A percentile compares a stretch with the other conserved stretches of the same genome.
Evolutionary conservation across 1,139 yeast genomes (phyloP).

Genomic region (Saccharomycopsis crataegensis): DNA sequence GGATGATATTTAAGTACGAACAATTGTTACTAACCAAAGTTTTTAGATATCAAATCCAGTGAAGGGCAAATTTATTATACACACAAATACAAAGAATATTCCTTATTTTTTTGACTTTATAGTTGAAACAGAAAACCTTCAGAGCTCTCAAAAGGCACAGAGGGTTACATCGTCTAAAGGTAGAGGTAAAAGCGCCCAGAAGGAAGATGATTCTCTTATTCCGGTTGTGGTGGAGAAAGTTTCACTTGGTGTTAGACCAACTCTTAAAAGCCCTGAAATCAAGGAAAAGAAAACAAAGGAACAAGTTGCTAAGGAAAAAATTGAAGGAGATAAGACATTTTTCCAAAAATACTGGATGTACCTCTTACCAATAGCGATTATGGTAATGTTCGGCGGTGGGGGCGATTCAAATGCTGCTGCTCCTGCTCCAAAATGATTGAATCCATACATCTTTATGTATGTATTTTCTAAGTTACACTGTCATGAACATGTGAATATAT

Average conservation of each 20-base stretch:
- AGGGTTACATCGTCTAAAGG: neutral
- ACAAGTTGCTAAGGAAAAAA: neutral
- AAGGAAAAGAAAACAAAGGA: neutral
- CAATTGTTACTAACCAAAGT: conserved; percentile 3
- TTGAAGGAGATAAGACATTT: conserved; percentile 22
- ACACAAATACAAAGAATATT: neutral
- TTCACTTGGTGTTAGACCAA: conserved; percentile 7
- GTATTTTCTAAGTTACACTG: too few relatives aligned
- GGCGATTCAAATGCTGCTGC: neutral
- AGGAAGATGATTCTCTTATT: neutral
- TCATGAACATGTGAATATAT: too few relatives aligned
- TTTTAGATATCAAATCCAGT: neutral
- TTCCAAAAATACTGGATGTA: conserved; percentile 30
- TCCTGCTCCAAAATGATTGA: too few relatives aligned
- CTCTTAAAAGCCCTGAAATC: conserved; percentile 4
- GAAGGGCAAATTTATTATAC: conserved; percentile 2
- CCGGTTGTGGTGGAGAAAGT: conserved; percentile 1
- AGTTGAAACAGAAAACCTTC: neutral
- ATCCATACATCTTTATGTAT: too few relatives aligned
- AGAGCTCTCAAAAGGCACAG: neutral
- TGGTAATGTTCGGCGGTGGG: conserved; percentile 15
- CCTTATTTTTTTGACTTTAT: conserved; percentile 1
- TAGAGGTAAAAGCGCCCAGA: neutral
- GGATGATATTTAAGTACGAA: neutral
- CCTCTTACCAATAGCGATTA: conserved; percentile 23